Base-by-base conservation (phyloP, 2,329 filamentous ascomycete species). In the Aspergillus brasiliensis region DNA sequence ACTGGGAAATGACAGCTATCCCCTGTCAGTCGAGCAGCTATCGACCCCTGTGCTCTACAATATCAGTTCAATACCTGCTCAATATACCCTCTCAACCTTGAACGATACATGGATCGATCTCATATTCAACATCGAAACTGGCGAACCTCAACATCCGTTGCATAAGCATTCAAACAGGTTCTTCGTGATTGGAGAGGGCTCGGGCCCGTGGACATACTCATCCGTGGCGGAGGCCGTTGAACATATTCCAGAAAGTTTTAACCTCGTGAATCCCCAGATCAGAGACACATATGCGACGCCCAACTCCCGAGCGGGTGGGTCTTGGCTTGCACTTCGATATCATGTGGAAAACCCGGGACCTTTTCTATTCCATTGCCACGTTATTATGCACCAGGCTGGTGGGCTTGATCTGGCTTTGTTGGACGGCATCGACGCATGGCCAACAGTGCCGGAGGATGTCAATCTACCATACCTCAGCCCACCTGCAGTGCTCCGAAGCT, bases 281-380 rank as follows among this genome's bases (percentile, higher is more conserved):
- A 67, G 77, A 49, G 81, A 82, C 63, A 77, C 74, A 0, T 80
- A 78, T 61, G 67, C 74, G 5, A 77, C 76, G 1, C 38, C 59
- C 8, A 65, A 65, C n/a, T 62, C 64, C 7, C 57, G 57, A 13
- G 70, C 68, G 0, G 49, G 28, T n/a, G 70, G 74, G 2, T 66
- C 65, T 4, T 83, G 80, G 80, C 67, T 80, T 44, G 78, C 75
- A 0, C 62, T 82, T n/a, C 62, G 80, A 38, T 84, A 83, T 59
- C 75, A 80, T 49, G 78, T 79, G 1, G 68, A 74, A 0, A 81
- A 80, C 56, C 79, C 81, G 0, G 81, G 81, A 0, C 75, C 80
- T 0, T 83, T 76, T 58, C 65, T 84, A 48, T 62, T 84, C 44
- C 81, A 84, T 68, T 84, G 82, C 60, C 81, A 84, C 66, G 78